phyloP scores from a whole-genome alignment of 495 filamentous ascomycete species.

The Penicillium odoratum region DNA sequence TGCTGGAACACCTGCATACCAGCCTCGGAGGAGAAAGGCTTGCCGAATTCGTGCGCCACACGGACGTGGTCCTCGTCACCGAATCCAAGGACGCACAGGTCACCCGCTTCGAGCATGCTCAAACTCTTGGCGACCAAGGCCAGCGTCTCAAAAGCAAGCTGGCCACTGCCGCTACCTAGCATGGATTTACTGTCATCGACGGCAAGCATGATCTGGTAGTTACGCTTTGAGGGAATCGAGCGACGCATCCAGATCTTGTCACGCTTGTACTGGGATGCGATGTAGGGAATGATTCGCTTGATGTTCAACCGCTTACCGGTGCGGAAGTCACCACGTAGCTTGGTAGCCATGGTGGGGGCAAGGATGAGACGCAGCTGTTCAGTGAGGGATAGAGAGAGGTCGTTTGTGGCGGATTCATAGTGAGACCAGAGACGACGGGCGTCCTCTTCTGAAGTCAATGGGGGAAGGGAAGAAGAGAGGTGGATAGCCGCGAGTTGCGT shows the following conservation, averaged over 20 bases:
- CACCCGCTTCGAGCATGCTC: conserved; percentile 88
- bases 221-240: conserved; percentile 83
- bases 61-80: conserved; percentile 69
- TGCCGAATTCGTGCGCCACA: conserved; percentile 86
- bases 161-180: conserved; percentile 67
- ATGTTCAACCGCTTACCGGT: conserved; percentile 98
- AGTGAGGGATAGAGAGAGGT: conserved; percentile 82
- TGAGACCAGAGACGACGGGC: conserved; percentile 80
- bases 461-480: conserved; percentile 50
- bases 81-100: conserved; percentile 87
- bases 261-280: conserved; percentile 93
- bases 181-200: conserved; percentile 95
- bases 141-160: conserved; percentile 86
- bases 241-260: conserved; percentile 99
- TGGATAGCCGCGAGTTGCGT: conserved; percentile 71
- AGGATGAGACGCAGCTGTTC: conserved; percentile 95
- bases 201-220: conserved; percentile 95
- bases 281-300: conserved; percentile 98
- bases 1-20: conserved; percentile 78
- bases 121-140: conserved; percentile 83
- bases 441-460: conserved; percentile 52
- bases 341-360: conserved; percentile 89
- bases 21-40: conserved; percentile 78
- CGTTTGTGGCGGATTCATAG: conserved; percentile 79
- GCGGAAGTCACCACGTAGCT: conserved; percentile 93